Evolutionary conservation across 2,329 filamentous ascomycete species (phyloP), one percentile per base, ranked within the genome.

Genomic region (Rutstroemia sp.): DNA sequence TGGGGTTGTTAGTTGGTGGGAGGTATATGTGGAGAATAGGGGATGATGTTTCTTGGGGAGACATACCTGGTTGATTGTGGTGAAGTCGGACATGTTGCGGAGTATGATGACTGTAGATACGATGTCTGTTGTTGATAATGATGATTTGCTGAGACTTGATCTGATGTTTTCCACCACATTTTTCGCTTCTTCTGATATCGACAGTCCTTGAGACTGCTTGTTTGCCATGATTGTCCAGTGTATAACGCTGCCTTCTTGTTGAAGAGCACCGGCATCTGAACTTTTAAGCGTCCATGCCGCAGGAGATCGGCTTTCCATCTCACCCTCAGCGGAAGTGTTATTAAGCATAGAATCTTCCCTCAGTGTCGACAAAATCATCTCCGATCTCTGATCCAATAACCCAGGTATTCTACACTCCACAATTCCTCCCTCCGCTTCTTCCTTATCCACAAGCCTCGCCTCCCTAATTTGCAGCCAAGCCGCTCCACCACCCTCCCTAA

Each of bases 51-150:
- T 30, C 8, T 30, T 8, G 27, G 4, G 27, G 10, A 30, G 27
- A 10, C 34, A 16, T 64, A 68, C 67, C 25, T 75, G 70, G 71
- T 97, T 97, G 63, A 96, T 76, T 16, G 74, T 66, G 0, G 82
- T 76, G 70, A 97, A 99, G 71, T 91, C 84, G 19, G 80, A 70
- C 87, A 97, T 96, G 56, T 78, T 79, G 52, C 87, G 83, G 36
- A 99, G 80, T 49, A 95, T 73, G 52, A 97, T 79, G 60, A 82
- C 70, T 3, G 80, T 77, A 63, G 76, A 81, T 46, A 78, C 76
- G 59, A 86, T 79, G 48, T 73, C 69, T 5, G 65, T 68, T 1
- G 74, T 64, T 10, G 72, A 58, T 23, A 78, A 62, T 4, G 64
- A 64, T 16, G 60, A 65, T n/a, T 68, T 60, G 0, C 64, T 61